These are phyloP conservation scores for Magnusiomyces magnusii DNA, from an alignment of 1,139 yeast genomes.

Conservation along the genomic window DNA sequence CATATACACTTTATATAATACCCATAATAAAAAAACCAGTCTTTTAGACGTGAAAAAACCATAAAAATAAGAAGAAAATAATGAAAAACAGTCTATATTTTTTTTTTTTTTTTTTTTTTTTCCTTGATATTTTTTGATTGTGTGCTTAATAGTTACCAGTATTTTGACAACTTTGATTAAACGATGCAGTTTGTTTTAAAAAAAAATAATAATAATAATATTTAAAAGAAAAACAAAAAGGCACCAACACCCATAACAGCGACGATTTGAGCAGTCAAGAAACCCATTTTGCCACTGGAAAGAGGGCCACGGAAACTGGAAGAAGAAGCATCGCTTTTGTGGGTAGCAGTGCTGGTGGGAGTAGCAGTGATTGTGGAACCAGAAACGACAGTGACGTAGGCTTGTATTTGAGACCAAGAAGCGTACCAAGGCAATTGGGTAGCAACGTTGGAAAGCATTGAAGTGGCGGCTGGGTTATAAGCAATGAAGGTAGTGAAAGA, in stretches of 20 bases:
- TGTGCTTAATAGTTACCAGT: no score
- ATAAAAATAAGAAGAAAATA: not conserved
- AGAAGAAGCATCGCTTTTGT: not conserved
- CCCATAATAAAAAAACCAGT: not conserved
- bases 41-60: not conserved
- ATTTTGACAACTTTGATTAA: not conserved
- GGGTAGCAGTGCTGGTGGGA: not conserved
- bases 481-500: constrained; percentile 4
- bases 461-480: not conserved
- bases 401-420: constrained; percentile 5
- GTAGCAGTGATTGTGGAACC: not conserved
- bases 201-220: no score
- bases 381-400: not conserved
- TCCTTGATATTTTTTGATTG: no score
- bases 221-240: not conserved
- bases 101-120: no score
- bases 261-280: constrained; percentile 1
- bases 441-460: constrained; percentile 7
- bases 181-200: no score
- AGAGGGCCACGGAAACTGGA: not conserved
- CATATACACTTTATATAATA: no score
- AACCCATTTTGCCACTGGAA: not conserved
- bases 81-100: not conserved
- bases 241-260: not conserved
- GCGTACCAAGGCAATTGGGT: constrained; percentile 14